Base-by-base conservation (phyloP, 176 grass and related monocot species). In the Oryza longistaminata region DNA sequence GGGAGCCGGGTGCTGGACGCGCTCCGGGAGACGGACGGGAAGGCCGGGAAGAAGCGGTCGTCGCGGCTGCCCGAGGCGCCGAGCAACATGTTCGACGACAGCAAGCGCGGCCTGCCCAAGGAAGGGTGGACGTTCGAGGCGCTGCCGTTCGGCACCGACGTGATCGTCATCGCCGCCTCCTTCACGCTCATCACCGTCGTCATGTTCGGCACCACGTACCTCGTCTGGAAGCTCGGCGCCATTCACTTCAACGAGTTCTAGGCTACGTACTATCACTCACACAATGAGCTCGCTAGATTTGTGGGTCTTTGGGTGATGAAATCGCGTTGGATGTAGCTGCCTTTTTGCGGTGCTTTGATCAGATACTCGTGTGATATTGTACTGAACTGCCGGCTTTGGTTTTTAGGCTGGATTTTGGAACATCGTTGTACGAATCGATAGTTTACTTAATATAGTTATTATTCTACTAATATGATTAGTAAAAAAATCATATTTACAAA, bases 161-260 rank as follows among this genome's bases (percentile, higher is more conserved):
- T 94, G 62, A 73, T 96, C 81, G 64, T 90, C 82, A 83, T 99
- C 68, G 74, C 75, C 24, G 80, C 85, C 21, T 99, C 93, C 65
- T 96, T 94, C 73, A 55, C 90, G 15, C 81, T 99, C 76, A 99
- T 96, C 80, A 99, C 87, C 83, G 77, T 64, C 14, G 64, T 96
- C 88, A 99, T 99, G 97, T 83, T 99, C 83, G 88, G 74, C 2
- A 99, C 97, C 35, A 93, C 97, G 2, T 99, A 77, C 78, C 61
- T 99, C 46, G 92, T 99, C 9, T 99, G 97, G 97, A 92, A 94
- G 77, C 85, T 95, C 44, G 97, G 88, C 64, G 97, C 86, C 73
- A 99, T 96, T 84, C 97, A 99, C 78, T 96, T 96, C 84, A 96
- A 99, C 84, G 97, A 96, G 79, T 96, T 88, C 82, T 99, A 81